Evolutionary conservation across 345 rosid genomes (phyloP), one percentile per base, ranked within the genome.

Genomic region (Iberis pinnata): DNA sequence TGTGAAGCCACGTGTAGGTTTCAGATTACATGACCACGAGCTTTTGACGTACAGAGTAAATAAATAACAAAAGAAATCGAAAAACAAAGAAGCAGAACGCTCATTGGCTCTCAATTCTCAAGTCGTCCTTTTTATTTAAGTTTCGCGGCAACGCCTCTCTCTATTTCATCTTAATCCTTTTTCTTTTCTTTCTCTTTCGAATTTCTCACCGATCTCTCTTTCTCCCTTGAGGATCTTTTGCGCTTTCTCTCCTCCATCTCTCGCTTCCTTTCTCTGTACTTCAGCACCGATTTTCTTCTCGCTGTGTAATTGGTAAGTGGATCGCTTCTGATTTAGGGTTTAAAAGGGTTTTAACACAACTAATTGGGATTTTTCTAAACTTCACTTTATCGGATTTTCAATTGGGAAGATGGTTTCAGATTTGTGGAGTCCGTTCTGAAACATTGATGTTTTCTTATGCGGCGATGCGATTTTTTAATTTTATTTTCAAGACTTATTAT

Each of bases 141-240:
- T 82, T 86, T 86, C 89, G 89, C 95, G 95, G 95, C 89, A 82
- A 86, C 73, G 64, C 67, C 68, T 40, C 59, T 33, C 61, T 58
- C 48, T 4, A 8, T 22, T 7, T 33, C 54, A 31, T 38, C 24
- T 55, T 53, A 43, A 18, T 25, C 16, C 29, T 43, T 24, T 14
- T 18, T 36, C 18, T 45, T 37, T 35, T 43, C 43, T 25, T 15
- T 12, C 19, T 68, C 75, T 60, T 64, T 66, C 68, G 43, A 44
- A 36, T 10, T 46, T 26, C 54, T 55, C 49, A 27, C 15, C 57
- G 60, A 49, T 46, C 47, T 45, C 60, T 48, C 50, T 33, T 13
- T 16, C 9, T 8, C 4, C 33, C 9, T 5, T 2, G 8, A 29
- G 8, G 46, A 55, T 32, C 10, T 44, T 26, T 26, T n/a, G 13